phyloP scores from a whole-genome alignment of 441 rosid species.

The Gossypium lobatum region DNA sequence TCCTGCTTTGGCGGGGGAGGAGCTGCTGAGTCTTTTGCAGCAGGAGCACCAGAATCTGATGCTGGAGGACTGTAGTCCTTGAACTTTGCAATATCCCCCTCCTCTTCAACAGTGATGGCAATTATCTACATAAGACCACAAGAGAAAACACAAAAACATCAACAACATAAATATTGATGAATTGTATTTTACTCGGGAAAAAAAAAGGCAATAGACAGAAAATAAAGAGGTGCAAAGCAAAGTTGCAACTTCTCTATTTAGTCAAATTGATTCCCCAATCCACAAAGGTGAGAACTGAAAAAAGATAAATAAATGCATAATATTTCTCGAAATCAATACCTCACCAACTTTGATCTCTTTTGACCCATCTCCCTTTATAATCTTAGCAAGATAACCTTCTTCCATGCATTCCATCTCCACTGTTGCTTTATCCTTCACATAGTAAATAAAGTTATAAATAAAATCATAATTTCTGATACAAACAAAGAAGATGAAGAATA shows the following conservation, averaged over 20 bases:
- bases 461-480: neutral
- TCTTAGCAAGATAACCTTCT: slow-evolving; percentile 95
- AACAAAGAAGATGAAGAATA: neutral
- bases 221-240: neutral
- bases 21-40: slow-evolving; percentile 43
- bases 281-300: neutral
- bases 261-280: neutral
- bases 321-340: slow-evolving; percentile 38
- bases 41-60: slow-evolving; percentile 32
- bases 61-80: slow-evolving; percentile 76
- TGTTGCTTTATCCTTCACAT: slow-evolving; percentile 79
- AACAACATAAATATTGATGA: slow-evolving; percentile 6
- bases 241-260: slow-evolving; percentile 3
- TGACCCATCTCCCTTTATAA: slow-evolving; percentile 74
- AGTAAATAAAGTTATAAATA: slow-evolving; percentile 5
- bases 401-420: slow-evolving; percentile 99
- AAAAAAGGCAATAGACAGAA: neutral
- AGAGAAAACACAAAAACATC: neutral
- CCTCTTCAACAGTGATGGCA: slow-evolving; percentile 89
- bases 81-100: slow-evolving; percentile 72
- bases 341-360: slow-evolving; percentile 93
- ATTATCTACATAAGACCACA: slow-evolving; percentile 46
- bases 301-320: slow-evolving; percentile 7
- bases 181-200: neutral
- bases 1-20: slow-evolving; percentile 42